Evolutionary conservation across 2,329 filamentous ascomycete species (phyloP).

Genomic region (Chalaropsis ovoidea): DNA sequence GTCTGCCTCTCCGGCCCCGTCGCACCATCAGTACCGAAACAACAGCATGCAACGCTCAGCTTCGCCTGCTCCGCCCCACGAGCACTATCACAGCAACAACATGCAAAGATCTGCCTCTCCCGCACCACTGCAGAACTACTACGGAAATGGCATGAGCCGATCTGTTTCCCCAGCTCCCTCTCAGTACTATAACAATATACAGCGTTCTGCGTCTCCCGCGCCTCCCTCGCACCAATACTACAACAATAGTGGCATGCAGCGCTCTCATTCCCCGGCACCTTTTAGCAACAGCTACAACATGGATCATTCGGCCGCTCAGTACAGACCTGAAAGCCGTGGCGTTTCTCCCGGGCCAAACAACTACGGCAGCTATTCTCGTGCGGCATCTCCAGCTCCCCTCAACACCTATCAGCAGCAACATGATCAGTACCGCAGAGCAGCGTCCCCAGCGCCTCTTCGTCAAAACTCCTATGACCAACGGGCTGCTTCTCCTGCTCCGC

Average conservation of each 20-base stretch:
- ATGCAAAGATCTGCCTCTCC: slow-evolving; percentile 21
- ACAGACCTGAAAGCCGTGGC: slow-evolving; percentile 15
- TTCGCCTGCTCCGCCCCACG: slow-evolving; percentile 28
- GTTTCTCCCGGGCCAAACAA: slow-evolving; percentile 31
- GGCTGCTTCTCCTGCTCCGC: slow-evolving; percentile 23
- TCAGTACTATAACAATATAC: slow-evolving; percentile 29
- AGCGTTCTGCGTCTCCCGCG: slow-evolving; percentile 17
- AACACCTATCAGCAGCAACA: slow-evolving; percentile 27
- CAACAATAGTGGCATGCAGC: slow-evolving; percentile 22
- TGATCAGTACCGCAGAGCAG: slow-evolving; percentile 30
- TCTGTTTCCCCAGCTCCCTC: slow-evolving; percentile 28
- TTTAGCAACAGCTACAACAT: slow-evolving; percentile 28
- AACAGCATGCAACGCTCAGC: slow-evolving; percentile 24
- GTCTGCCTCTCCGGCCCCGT: slow-evolving; percentile 24
- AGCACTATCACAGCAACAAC: slow-evolving; percentile 31
- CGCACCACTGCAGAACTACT: slow-evolving; percentile 19
- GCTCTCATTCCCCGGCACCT: slow-evolving; percentile 34
- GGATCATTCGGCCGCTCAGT: neutral
- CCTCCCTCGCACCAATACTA: slow-evolving; percentile 20
- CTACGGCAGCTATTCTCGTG: slow-evolving; percentile 30
- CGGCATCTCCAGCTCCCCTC: slow-evolving; percentile 35
- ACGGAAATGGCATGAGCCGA: slow-evolving; percentile 21
- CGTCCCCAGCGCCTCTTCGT: slow-evolving; percentile 25
- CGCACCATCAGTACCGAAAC: slow-evolving; percentile 17
- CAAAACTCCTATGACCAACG: slow-evolving; percentile 25